Conservation (phyloP, 129 eudicot species). For the Gnaphalium uliginosum region DNA sequence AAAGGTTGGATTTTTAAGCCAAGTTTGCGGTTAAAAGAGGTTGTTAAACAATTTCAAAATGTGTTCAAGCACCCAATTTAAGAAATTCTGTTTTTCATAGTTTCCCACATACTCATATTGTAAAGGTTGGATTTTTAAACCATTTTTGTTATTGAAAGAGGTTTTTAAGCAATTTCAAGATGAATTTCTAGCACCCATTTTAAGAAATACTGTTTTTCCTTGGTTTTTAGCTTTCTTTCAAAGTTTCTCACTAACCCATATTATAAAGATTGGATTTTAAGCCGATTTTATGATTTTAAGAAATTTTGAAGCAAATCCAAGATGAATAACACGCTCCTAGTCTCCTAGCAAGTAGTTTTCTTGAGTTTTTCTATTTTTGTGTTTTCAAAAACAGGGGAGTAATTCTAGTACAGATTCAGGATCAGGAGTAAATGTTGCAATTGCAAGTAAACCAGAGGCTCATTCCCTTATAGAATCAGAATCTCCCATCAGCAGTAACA, state of each 20-base stretch:
- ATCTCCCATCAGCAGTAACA: conserved; percentile 62
- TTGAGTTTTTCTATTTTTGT: conserved; percentile 33
- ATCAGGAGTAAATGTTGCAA: conserved; percentile 56
- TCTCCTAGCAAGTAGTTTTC: conserved; percentile 14
- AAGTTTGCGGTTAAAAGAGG: too few species aligned
- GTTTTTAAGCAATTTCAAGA: conserved; percentile 4
- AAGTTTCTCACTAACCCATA: background rate
- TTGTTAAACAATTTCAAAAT: too few species aligned
- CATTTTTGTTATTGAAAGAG: background rate
- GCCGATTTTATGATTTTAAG: background rate
- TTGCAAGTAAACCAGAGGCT: conserved; percentile 42
- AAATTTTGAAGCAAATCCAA: conserved; percentile 5
- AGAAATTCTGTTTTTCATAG: too few species aligned
- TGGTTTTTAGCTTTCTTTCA: conserved; percentile 3
- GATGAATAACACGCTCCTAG: conserved; percentile 16
- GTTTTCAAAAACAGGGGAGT: conserved; percentile 50
- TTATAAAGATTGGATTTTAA: background rate
- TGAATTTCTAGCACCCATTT: background rate
- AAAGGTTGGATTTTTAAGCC: too few species aligned
- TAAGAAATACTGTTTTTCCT: conserved; percentile 2
- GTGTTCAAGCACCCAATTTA: too few species aligned
- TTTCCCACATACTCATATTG: conserved; percentile 20
- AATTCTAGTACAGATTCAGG: conserved; percentile 76
- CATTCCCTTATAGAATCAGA: conserved; percentile 52
- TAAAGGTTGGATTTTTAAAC: background rate